Percentiles rank a stretch among this genome's conserved stretches.
phyloP scores from a whole-genome alignment of 768 basidiomycete genomes.

The Sutorius australiensis region DNA sequence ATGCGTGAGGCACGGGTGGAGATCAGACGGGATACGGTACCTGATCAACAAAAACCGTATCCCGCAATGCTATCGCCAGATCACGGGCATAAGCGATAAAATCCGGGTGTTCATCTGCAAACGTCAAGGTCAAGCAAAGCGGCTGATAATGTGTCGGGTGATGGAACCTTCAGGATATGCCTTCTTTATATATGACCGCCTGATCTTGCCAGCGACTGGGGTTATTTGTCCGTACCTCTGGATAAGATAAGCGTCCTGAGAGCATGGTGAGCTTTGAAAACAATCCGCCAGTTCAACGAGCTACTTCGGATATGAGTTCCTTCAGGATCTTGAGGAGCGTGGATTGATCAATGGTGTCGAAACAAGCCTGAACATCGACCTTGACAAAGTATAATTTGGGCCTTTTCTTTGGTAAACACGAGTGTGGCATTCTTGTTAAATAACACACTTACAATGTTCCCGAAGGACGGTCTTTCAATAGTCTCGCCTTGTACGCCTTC shows the following conservation, averaged over 20 bases:
- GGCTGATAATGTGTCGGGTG: neutral
- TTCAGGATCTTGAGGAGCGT: conserved; percentile 77
- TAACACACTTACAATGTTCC: conserved; percentile 50
- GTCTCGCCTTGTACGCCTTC: conserved; percentile 60
- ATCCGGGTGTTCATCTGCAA: conserved; percentile 67
- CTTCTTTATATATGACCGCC: conserved; percentile 52
- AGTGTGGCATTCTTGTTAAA: neutral
- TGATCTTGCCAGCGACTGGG: conserved; percentile 51
- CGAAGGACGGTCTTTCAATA: conserved; percentile 36
- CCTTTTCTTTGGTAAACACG: conserved; percentile 38
- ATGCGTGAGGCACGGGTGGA: neutral
- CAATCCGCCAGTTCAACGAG: neutral
- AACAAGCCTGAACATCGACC: conserved; percentile 92
- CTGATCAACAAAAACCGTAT: conserved; percentile 85
- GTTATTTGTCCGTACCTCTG: conserved; percentile 68
- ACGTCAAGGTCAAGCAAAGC: neutral
- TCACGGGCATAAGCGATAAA: conserved; percentile 69
- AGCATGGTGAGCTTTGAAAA: neutral
- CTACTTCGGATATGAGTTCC: conserved; percentile 68
- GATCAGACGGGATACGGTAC: conserved; percentile 31
- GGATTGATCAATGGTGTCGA: conserved; percentile 91
- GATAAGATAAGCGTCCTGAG: conserved; percentile 68
- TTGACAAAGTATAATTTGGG: conserved; percentile 94
- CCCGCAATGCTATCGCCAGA: conserved; percentile 61
- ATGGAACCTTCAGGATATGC: conserved; percentile 63